phyloP scores from a whole-genome alignment of 176 grass and related monocot species.

The Puccinellia tenuiflora region DNA sequence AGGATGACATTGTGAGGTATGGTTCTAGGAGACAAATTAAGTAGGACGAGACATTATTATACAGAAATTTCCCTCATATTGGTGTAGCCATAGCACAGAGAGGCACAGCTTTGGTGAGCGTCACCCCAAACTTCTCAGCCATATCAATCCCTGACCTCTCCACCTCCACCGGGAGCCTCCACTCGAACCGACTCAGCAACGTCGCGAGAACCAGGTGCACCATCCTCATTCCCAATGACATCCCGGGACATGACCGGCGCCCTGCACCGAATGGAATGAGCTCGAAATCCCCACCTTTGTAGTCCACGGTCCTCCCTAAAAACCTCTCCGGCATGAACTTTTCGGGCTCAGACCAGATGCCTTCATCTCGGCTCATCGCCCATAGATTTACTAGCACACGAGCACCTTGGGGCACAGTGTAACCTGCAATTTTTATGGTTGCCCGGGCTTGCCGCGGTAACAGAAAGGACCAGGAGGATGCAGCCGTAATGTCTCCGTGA shows the following conservation, averaged over 20 bases:
- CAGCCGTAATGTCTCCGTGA: conserved; percentile 48
- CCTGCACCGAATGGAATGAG: conserved; percentile 44
- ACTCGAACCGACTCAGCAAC: conserved; percentile 7
- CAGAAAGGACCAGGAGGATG: conserved; percentile 32
- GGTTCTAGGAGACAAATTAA: neutral
- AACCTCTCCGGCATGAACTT: conserved; percentile 42
- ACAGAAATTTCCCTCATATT: neutral
- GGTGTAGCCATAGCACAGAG: conserved; percentile 23
- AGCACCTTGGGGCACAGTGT: conserved; percentile 24
- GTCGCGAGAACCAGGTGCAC: conserved; percentile 35
- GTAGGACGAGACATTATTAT: neutral
- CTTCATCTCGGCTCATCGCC: conserved; percentile 11
- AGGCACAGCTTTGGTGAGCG: conserved; percentile 13
- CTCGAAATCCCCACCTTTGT: conserved; percentile 21
- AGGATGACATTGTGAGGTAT: neutral
- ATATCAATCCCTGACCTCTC: conserved; percentile 27
- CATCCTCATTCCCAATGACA: conserved; percentile 39
- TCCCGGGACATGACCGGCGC: conserved; percentile 32
- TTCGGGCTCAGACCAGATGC: conserved; percentile 19
- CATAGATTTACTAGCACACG: conserved; percentile 32
- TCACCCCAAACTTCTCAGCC: conserved; percentile 37
- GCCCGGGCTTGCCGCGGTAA: conserved; percentile 17
- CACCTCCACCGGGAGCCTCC: conserved; percentile 24
- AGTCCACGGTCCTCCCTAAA: neutral
- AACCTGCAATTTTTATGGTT: neutral